Evolutionary conservation across 305 asterid species (phyloP).

Genomic region (Caryopteris hybrid): DNA sequence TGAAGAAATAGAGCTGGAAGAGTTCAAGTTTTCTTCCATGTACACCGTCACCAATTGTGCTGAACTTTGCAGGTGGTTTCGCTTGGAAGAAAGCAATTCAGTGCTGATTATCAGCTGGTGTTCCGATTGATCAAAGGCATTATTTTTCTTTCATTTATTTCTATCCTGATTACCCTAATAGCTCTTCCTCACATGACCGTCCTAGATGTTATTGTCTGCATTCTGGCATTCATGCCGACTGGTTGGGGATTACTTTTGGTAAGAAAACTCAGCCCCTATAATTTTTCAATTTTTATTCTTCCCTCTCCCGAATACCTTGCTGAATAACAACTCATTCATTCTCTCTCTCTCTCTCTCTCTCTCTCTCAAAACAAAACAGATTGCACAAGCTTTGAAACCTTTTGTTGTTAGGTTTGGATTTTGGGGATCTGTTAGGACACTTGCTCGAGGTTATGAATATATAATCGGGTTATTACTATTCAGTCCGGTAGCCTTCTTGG

Average conservation of each 20-base stretch:
- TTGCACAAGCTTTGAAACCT: slow-evolving; percentile 82
- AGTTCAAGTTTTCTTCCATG: background rate
- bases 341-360: background rate
- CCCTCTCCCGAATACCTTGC: background rate
- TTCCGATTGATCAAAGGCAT: slow-evolving; percentile 81
- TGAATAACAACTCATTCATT: background rate
- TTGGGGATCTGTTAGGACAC: slow-evolving; percentile 79
- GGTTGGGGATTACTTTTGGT: slow-evolving; percentile 99
- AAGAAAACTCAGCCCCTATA: slow-evolving; percentile 11
- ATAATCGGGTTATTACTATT: slow-evolving; percentile 71
- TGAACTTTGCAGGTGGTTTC: slow-evolving; percentile 53
- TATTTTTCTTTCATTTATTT: slow-evolving; percentile 55
- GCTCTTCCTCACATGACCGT: slow-evolving; percentile 72
- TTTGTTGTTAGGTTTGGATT: slow-evolving; percentile 39
- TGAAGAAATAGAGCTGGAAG: background rate
- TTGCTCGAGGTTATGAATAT: slow-evolving; percentile 81
- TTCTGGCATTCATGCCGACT: slow-evolving; percentile 94
- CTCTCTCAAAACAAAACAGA: slow-evolving; percentile 51
- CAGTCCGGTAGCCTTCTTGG: slow-evolving; percentile 94
- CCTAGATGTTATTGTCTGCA: slow-evolving; percentile 73
- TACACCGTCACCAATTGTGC: background rate
- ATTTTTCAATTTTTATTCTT: background rate
- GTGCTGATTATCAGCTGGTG: slow-evolving; percentile 79
- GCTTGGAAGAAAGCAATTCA: slow-evolving; percentile 67
- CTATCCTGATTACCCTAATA: slow-evolving; percentile 57